Base-by-base conservation (phyloP, 768 basidiomycete species). In the Leccinum truebloodii region DNA sequence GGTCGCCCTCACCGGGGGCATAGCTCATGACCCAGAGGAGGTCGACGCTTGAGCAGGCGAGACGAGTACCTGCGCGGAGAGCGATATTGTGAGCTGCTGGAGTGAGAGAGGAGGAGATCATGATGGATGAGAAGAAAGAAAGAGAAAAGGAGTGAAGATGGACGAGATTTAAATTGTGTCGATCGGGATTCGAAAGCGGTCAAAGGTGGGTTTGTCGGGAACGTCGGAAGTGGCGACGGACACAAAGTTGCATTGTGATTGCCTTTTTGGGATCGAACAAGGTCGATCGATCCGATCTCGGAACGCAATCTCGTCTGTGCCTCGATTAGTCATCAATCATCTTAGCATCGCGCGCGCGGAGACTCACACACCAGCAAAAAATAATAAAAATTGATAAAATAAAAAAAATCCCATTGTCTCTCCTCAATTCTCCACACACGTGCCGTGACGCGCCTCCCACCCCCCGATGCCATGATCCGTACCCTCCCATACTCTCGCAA, bases 21-120 rank as follows among this genome's bases (percentile, higher is more conserved):
- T 84, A 92, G 61, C 80, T 82, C 64, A 85, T 81, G 63, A 92
- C 84, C 69, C 83, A 82, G 61, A 91, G 82, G 68, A 86, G 78
- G 57, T 81, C 83, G 16, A 73, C 71, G 24, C 76, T 74, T 0
- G 87, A 86, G 60, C 81, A 72, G 53, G 82, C 73, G 63, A 76
- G 71, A 35, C 71, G 72, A 13, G 66, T 44, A 3, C n/a, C 41
- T 0, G 41, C 4, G 41, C n/a, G 41, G 9, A n/a, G 41, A 20
- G 9, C 55, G 12, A 68, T 9, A 20, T 63, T 65, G 34, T 67
- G 64, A 0, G 32, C 34, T 3, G 67, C 65, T 0, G 58, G 58
- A 20, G 68, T 61, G 13, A 67, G 35, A 24, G 61, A 41, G 18
- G 46, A 35, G 12, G 46, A 20, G n/a, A 22, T 50, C 12, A 18